Evolutionary conservation across 169 alveolate genomes (phyloP), one percentile per base, ranked within the genome.

Genomic region (Plasmodium reichenowi): DNA sequence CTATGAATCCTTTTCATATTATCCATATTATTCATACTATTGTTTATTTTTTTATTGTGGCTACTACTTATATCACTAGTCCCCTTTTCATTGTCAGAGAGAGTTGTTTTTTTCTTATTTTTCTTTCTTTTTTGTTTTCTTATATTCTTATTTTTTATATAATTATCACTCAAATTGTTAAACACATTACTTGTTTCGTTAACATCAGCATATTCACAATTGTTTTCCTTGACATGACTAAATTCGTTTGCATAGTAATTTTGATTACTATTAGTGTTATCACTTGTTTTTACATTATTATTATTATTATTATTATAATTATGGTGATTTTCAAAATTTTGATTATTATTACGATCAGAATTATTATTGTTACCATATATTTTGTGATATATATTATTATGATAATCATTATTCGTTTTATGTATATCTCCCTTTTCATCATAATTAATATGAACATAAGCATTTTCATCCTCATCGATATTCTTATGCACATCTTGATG

Each of bases 11-110:
- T 5, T 3, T 38, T 38, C 9, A 38, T 73, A 73, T 45, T 54
- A 54, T 20, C 54, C 72, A 5, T 73, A 73, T 29, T 8, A 15
- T 3, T 20, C 24, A 5, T 54, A 17, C 2, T 7, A 38, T 38
- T 38, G 9, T 5, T 38, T 38, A 38, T 38, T 38, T 38, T 38
- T 38, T 38, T 38, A 38, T 38, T 38, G 47, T 38, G 47, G 24
- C 22, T 24, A 60, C 72, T 73, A 62, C 86, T 73, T 45, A 58
- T 9, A 15, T 73, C 86, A 43, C 86, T 73, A 26, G 58, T 56
- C n/a, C 13, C 80, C 67, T 45, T 12, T 13, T 29, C 59, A 73
- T 48, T 22, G 6, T 38, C 38, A 3, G 48, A n/a, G 0, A 17
- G 20, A 48, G 5, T 47, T 6, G 7, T 10, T 71, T 26, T 52